Percentiles rank a stretch among this genome's conserved stretches.
These are phyloP conservation scores for Fusarium gaditjirri DNA, from an alignment of 2,329 filamentous ascomycete species.

Conservation along the genomic window DNA sequence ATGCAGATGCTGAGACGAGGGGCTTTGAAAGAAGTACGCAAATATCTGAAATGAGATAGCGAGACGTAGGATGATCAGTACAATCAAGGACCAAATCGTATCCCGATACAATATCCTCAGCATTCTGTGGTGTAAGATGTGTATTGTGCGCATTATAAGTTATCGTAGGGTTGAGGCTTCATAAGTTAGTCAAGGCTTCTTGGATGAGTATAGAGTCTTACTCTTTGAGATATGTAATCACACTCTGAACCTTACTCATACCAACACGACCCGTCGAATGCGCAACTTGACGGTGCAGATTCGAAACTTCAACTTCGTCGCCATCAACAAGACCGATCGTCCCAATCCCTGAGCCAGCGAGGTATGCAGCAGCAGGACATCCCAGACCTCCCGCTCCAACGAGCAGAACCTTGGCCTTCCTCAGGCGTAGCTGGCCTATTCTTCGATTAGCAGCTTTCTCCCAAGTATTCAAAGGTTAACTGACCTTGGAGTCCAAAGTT, in stretches of 20 bases:
- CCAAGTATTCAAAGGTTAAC: rapidly evolving
- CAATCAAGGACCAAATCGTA: constrained; percentile 95
- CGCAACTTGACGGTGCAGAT: constrained; percentile 90
- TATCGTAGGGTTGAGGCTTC: constrained; percentile 74
- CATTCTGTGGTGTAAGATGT: constrained; percentile 76
- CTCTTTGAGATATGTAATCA: constrained; percentile 67
- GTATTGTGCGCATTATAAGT: constrained; percentile 70
- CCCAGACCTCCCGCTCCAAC: constrained; percentile 91
- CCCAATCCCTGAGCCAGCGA: constrained; percentile 89
- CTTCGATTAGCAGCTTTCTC: neutral
- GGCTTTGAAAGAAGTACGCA: constrained; percentile 83
- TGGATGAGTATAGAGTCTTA: constrained; percentile 45
- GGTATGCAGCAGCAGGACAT: constrained; percentile 91
- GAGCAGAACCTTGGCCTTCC: constrained; percentile 76
- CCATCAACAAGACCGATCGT: constrained; percentile 87
- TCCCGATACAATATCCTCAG: constrained; percentile 69
- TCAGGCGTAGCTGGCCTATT: constrained; percentile 79
- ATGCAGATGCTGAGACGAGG: constrained; percentile 88
- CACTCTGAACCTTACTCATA: constrained; percentile 83
- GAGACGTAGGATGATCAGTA: constrained; percentile 90
- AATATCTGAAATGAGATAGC: constrained; percentile 92
- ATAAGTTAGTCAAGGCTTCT: too few species aligned
- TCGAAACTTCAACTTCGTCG: constrained; percentile 87
- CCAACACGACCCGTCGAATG: constrained; percentile 79
- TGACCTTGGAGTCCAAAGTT: constrained; percentile 79